phyloP scores from a whole-genome alignment of 768 basidiomycete genomes.

The Scleroderma citrinum region DNA sequence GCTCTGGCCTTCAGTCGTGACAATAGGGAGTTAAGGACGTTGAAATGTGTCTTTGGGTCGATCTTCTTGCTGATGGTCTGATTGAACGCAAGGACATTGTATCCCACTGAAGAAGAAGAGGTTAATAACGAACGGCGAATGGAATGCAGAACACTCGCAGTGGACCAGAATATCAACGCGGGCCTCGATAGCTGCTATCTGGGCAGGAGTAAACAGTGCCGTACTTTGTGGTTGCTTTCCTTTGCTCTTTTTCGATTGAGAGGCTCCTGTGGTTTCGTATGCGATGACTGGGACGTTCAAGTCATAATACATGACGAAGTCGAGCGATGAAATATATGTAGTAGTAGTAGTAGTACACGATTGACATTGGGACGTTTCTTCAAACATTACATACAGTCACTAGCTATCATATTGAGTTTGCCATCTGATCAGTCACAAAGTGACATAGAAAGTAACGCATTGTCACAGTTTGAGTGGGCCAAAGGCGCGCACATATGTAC shows the following conservation, averaged over 20 bases:
- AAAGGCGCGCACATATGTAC: too few species aligned
- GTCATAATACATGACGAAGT: slow-evolving; percentile 71
- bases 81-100: slow-evolving; percentile 72
- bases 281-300: slow-evolving; percentile 51
- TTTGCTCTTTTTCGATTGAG: slow-evolving; percentile 25
- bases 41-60: slow-evolving; percentile 65
- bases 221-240: slow-evolving; percentile 27
- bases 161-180: slow-evolving; percentile 67
- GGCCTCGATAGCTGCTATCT: slow-evolving; percentile 53
- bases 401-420: too few species aligned
- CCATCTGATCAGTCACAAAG: too few species aligned
- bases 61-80: slow-evolving; percentile 68
- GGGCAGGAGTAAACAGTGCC: slow-evolving; percentile 45
- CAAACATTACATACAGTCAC: too few species aligned
- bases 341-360: too few species aligned
- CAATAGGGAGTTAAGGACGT: slow-evolving; percentile 56
- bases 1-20: slow-evolving; percentile 50
- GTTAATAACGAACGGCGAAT: slow-evolving; percentile 2
- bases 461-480: too few species aligned
- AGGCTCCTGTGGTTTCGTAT: slow-evolving; percentile 10
- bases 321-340: too few species aligned
- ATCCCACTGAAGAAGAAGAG: slow-evolving; percentile 69
- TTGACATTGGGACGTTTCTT: too few species aligned
- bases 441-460: too few species aligned
- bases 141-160: slow-evolving; percentile 40